Conservation (phyloP, 2,329 filamentous ascomycete genomes). For the Colletotrichum simmondsii region DNA sequence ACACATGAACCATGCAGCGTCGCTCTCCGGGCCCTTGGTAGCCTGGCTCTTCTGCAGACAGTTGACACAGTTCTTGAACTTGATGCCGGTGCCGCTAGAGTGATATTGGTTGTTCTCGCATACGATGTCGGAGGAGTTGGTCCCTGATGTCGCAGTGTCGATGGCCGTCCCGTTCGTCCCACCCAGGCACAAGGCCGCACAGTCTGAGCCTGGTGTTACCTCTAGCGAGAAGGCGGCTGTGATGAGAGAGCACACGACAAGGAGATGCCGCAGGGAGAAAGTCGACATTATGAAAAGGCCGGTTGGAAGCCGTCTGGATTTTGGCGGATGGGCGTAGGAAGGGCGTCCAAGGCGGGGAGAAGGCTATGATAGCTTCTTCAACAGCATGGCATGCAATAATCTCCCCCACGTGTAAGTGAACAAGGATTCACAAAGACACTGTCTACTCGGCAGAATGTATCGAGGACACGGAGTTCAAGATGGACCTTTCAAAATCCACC, state of each 20-base stretch:
- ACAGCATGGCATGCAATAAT: too few species aligned
- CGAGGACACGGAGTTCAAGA: too few species aligned
- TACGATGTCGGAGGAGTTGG: conserved; percentile 57
- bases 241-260: conserved; percentile 33
- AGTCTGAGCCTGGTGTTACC: conserved; percentile 62
- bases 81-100: conserved; percentile 50
- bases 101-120: conserved; percentile 56
- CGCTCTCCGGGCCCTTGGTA: conserved; percentile 50
- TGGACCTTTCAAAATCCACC: not conserved
- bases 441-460: not conserved
- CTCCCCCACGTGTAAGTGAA: too few species aligned
- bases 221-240: conserved; percentile 47
- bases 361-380: too few species aligned
- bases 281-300: not conserved
- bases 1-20: conserved; percentile 61
- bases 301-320: not conserved
- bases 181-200: conserved; percentile 59
- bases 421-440: too few species aligned
- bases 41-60: conserved; percentile 59
- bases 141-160: conserved; percentile 51
- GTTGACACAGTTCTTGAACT: conserved; percentile 57
- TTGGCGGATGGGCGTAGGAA: not conserved
- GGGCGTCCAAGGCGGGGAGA: not conserved
- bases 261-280: not conserved
- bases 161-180: conserved; percentile 44